These are phyloP conservation scores for Phaffomyces antillensis DNA, from an alignment of 805 yeast genomes.

Conservation along the genomic window DNA sequence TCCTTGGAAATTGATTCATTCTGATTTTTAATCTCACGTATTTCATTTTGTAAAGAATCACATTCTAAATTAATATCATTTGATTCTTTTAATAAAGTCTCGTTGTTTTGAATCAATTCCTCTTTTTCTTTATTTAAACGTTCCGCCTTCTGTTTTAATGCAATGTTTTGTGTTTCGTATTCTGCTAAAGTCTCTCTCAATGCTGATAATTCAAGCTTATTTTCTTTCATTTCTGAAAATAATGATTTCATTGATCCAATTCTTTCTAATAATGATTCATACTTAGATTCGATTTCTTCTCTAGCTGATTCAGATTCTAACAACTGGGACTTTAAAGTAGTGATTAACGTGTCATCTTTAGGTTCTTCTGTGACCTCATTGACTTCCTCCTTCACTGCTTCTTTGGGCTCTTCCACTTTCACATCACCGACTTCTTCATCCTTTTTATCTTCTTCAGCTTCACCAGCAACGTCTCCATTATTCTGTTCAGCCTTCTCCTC, in stretches of 20 bases:
- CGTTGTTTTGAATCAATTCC: slow-evolving; percentile 27
- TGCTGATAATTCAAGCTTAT: slow-evolving; percentile 54
- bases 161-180: slow-evolving; percentile 36
- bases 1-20: slow-evolving; percentile 43
- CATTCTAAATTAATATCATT: slow-evolving; percentile 5
- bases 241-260: slow-evolving; percentile 68
- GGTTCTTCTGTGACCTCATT: slow-evolving; percentile 2
- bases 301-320: slow-evolving; percentile 40
- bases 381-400: slow-evolving; percentile 1
- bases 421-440: slow-evolving; percentile 2
- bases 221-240: slow-evolving; percentile 65
- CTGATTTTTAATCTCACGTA: slow-evolving; percentile 27
- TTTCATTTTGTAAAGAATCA: slow-evolving; percentile 3
- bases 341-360: background rate
- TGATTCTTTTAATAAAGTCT: slow-evolving; percentile 1
- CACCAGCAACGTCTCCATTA: slow-evolving; percentile 1
- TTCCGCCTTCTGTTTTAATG: slow-evolving; percentile 28
- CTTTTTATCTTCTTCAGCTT: slow-evolving; percentile 1
- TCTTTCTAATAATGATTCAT: slow-evolving; percentile 54
- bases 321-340: slow-evolving; percentile 24
- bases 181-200: slow-evolving; percentile 44
- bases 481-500: background rate
- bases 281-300: slow-evolving; percentile 49
- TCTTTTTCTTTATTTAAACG: slow-evolving; percentile 26
- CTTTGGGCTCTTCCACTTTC: background rate